Evolutionary conservation across 768 basidiomycete species (phyloP), one percentile per base, ranked within the genome.

Genomic region (Macrolepiota albuminosa): DNA sequence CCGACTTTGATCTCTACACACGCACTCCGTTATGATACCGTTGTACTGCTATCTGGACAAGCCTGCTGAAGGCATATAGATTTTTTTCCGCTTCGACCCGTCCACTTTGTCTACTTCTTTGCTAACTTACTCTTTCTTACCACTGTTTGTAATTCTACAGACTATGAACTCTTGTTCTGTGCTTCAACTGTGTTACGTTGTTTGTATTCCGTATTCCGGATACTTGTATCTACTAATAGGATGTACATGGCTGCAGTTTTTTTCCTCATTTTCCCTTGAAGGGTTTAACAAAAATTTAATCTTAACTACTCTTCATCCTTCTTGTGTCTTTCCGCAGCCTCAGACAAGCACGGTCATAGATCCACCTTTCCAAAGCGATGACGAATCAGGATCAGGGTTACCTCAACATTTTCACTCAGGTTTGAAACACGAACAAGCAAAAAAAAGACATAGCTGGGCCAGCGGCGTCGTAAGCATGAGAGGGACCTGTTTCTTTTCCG

Each of bases 11-110:
- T 29, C 3, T 29, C 11, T 42, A 26, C 46, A 66, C 64, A 64
- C 63, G 61, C 46, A 48, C 42, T 42, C 42, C 59, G 50, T 60
- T 61, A 54, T 54, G 61, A 66, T 66, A 66, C 61, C 29, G 2
- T 29, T 29, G 2, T 29, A 2, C 29, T 61, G 46, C 52, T 57
- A 40, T 53, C 58, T 54, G 49, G 56, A 52, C 50, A 51, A 54
- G 57, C 46, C 36, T 49, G 34, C 4, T 36, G 45, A 59, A 34
- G 33, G n/a, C 14, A n/a, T n/a, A 6, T 60, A 43, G 18, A 40
- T 26, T 47, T 31, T 53, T 39, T 16, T 47, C 11, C 21, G 33
- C 39, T 48, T 18, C 0, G 6, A n/a, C 13, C 26, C 18, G 10
- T 24, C 34, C 21, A 11, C 16, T 49, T 40, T 40, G 33, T 37